Evolutionary conservation across 2,329 filamentous ascomycete species (phyloP).

Genomic region (Cercospora beticola): DNA sequence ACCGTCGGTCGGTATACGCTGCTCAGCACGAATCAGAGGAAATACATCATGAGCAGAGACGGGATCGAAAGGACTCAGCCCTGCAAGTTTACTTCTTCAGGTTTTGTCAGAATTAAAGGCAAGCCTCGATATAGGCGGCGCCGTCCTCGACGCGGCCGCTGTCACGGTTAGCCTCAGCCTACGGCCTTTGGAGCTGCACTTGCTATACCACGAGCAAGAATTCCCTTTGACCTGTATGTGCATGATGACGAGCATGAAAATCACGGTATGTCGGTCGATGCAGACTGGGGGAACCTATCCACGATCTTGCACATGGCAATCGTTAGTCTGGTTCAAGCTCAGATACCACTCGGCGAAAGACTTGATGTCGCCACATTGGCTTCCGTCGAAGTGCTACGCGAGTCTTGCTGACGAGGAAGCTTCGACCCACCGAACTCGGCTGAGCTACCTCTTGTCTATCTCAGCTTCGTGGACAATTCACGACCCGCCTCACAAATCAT

Average conservation of each 20-base stretch:
- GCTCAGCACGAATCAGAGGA: background rate
- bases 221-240: background rate
- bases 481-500: background rate
- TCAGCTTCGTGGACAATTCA: background rate
- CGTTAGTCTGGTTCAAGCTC: background rate
- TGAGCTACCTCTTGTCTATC: background rate
- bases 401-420: background rate
- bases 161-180: background rate
- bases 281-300: background rate
- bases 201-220: background rate
- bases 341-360: background rate
- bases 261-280: background rate
- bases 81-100: background rate
- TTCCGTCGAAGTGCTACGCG: background rate
- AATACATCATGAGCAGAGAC: background rate
- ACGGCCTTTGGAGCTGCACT: background rate
- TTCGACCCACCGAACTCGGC: slow-evolving; percentile 11
- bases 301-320: background rate
- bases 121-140: background rate
- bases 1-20: background rate
- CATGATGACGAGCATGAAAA: background rate
- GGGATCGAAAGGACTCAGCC: background rate
- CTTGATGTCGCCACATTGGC: background rate
- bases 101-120: background rate
- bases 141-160: background rate